These are phyloP conservation scores for Tagetes patula DNA, from an alignment of 129 eudicot species.

Conservation along the genomic window DNA sequence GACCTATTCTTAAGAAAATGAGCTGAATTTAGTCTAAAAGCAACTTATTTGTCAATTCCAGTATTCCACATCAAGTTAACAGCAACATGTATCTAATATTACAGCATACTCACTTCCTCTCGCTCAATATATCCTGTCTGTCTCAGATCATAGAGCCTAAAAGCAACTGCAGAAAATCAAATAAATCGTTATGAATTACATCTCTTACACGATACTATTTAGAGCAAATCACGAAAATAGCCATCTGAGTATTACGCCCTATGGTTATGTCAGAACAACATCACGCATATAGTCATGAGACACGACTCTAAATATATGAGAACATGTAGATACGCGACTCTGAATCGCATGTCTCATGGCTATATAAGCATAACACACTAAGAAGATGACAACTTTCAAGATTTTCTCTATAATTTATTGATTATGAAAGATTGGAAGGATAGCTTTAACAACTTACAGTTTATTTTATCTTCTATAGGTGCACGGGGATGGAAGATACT, in stretches of 20 bases:
- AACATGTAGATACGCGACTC: background rate
- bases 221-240: background rate
- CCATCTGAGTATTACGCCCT: background rate
- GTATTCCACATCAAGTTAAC: too few relatives aligned
- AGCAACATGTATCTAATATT: background rate
- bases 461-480: slow-evolving; percentile 71
- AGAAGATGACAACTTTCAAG: background rate
- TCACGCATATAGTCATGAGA: background rate
- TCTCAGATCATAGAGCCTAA: slow-evolving; percentile 89
- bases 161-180: slow-evolving; percentile 62
- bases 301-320: background rate
- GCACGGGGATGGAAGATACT: slow-evolving; percentile 86
- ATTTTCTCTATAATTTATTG: background rate
- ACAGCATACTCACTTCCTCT: slow-evolving; percentile 77
- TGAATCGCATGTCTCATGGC: background rate
- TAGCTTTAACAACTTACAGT: slow-evolving; percentile 51
- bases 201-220: slow-evolving; percentile 3
- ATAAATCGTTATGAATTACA: background rate
- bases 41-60: background rate
- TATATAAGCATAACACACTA: background rate
- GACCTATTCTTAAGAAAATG: background rate
- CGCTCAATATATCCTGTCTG: slow-evolving; percentile 91
- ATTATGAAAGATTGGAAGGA: slow-evolving; percentile 3
- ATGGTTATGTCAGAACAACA: background rate
- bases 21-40: background rate